A percentile compares a stretch with the other conserved stretches of the same genome.
These are phyloP conservation scores for Eleusine indica DNA, from an alignment of 176 grass and related monocot species.

Conservation along the genomic window DNA sequence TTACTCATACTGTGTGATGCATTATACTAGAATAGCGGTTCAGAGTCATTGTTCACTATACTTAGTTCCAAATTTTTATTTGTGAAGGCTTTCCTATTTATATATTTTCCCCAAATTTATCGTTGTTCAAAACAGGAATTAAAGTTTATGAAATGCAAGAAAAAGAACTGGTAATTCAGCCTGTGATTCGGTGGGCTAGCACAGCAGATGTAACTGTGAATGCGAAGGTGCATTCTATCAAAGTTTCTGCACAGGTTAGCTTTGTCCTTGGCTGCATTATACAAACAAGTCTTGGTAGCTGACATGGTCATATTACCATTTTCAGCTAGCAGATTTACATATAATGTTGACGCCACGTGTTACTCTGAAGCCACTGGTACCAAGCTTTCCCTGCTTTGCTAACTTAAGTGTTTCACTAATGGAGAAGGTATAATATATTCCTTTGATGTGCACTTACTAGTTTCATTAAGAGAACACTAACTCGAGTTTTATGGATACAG, in stretches of 20 bases:
- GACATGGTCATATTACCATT: slow-evolving; percentile 18
- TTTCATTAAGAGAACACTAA: slow-evolving; percentile 29
- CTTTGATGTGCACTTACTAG: not conserved
- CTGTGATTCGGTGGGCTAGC: slow-evolving; percentile 88
- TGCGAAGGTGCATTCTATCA: slow-evolving; percentile 58
- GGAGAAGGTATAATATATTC: slow-evolving; percentile 65
- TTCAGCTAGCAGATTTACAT: slow-evolving; percentile 80
- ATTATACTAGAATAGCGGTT: not conserved
- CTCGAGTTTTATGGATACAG: slow-evolving; percentile 46
- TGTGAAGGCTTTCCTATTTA: slow-evolving; percentile 23
- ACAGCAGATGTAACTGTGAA: slow-evolving; percentile 61
- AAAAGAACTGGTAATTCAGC: slow-evolving; percentile 86
- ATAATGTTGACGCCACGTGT: slow-evolving; percentile 69
- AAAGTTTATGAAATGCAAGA: slow-evolving; percentile 91
- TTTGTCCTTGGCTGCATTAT: slow-evolving; percentile 16
- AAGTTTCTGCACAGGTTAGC: slow-evolving; percentile 72
- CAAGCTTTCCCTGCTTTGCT: slow-evolving; percentile 92
- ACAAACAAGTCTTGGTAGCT: not conserved
- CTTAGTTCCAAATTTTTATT: slow-evolving; percentile 16
- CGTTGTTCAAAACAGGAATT: slow-evolving; percentile 56
- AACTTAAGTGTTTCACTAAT: slow-evolving; percentile 72
- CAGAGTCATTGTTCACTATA: not conserved
- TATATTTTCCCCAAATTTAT: not conserved
- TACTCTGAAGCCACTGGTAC: slow-evolving; percentile 91
- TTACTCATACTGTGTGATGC: not conserved